Evolutionary conservation across 768 basidiomycete species (phyloP).

Genomic region (Suillus subaureus): DNA sequence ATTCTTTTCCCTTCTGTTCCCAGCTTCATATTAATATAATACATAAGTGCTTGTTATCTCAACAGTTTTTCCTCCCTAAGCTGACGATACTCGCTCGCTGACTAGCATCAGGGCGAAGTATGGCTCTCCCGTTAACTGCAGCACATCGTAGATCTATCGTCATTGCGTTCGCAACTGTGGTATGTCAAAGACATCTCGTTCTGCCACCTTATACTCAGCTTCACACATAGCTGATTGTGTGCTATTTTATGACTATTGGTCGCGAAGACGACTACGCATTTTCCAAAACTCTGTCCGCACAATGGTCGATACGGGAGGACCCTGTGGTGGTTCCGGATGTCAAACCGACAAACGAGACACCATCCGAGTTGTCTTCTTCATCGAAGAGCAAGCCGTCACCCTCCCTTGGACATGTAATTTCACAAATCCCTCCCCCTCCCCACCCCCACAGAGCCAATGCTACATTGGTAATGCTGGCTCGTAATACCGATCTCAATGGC

Average conservation of each 20-base stretch:
- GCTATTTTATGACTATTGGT: conserved; percentile 24
- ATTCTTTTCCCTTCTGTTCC: neutral
- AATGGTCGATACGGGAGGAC: conserved; percentile 7
- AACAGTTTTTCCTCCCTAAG: no score
- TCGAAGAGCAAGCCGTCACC: neutral
- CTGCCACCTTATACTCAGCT: neutral
- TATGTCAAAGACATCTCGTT: conserved; percentile 12
- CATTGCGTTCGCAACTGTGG: conserved; percentile 27
- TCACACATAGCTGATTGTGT: conserved; percentile 21
- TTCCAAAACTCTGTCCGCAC: conserved; percentile 8
- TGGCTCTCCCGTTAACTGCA: conserved; percentile 28
- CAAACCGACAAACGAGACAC: neutral
- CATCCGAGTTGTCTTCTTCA: neutral
- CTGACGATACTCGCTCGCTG: neutral
- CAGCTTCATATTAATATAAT: neutral
- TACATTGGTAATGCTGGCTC: conserved; percentile 56
- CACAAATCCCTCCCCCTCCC: neutral
- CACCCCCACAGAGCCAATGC: conserved; percentile 50
- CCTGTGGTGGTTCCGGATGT: neutral
- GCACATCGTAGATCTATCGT: conserved; percentile 34
- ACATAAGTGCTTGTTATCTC: neutral
- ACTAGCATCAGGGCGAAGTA: conserved; percentile 5
- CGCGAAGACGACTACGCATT: conserved; percentile 5
- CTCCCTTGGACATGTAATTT: conserved; percentile 6
- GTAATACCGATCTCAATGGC: conserved; percentile 47